Percentiles rank a stretch among this genome's conserved stretches.
Evolutionary conservation across 23 red algal genomes (phyloP).

Genomic region (Cyanidiococcus yangmingshanensis): DNA sequence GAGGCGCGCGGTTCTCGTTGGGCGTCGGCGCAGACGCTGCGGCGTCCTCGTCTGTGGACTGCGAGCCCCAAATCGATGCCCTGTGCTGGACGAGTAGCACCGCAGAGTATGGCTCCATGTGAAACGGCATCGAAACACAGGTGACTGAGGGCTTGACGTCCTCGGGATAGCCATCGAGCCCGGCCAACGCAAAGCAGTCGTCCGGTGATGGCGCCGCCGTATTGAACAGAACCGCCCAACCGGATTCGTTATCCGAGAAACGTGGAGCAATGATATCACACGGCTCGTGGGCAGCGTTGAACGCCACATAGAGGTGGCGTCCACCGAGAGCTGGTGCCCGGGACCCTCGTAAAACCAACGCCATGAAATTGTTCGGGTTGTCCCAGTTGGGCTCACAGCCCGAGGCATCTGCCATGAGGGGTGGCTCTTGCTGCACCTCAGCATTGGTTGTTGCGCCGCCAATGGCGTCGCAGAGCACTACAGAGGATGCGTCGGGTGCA

Average conservation of each 20-base stretch:
- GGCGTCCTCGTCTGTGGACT: too few relatives aligned
- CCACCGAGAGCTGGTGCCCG: slow-evolving; percentile 7
- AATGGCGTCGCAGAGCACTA: neutral
- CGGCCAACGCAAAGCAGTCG: slow-evolving; percentile 20
- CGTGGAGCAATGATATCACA: slow-evolving; percentile 30
- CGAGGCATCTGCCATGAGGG: neutral
- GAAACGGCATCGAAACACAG: neutral
- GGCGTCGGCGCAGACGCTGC: too few relatives aligned
- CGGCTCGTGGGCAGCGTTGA: slow-evolving; percentile 49
- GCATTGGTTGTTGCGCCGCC: neutral
- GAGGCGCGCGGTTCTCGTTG: too few relatives aligned
- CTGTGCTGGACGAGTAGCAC: neutral
- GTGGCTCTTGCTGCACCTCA: neutral
- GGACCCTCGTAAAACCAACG: slow-evolving; percentile 22
- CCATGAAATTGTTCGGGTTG: slow-evolving; percentile 58
- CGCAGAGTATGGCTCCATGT: slow-evolving; percentile 4
- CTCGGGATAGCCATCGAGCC: neutral
- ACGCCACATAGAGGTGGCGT: slow-evolving; percentile 54
- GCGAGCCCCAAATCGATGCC: neutral
- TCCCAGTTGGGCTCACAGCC: slow-evolving; percentile 41
- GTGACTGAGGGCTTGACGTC: slow-evolving; percentile 4
- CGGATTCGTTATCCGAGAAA: neutral
- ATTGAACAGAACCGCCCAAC: slow-evolving; percentile 35
- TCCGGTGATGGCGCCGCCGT: slow-evolving; percentile 24
- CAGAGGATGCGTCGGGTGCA: neutral